These are phyloP conservation scores for Wickerhamiella azyma DNA, from an alignment of 805 yeast genomes.

Conservation along the genomic window DNA sequence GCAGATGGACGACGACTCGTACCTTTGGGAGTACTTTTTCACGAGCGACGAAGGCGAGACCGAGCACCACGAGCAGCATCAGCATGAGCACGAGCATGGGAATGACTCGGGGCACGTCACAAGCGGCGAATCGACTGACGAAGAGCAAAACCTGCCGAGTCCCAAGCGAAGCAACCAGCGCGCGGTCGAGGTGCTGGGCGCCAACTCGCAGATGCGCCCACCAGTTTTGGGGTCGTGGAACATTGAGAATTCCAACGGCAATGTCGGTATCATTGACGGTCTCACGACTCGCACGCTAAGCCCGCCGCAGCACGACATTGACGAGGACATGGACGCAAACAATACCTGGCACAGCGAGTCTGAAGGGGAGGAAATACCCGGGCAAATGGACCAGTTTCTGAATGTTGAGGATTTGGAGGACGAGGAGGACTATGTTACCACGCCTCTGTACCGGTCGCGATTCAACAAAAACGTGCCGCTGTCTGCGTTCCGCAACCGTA, in stretches of 20 bases:
- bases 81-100: constrained; percentile 9
- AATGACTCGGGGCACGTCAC: not conserved
- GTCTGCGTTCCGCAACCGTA: constrained; percentile 82
- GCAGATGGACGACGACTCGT: constrained; percentile 52
- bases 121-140: constrained; percentile 82
- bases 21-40: constrained; percentile 64
- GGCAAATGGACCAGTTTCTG: constrained; percentile 64
- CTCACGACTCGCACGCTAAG: constrained; percentile 71
- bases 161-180: constrained; percentile 56
- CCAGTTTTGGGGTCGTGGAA: constrained; percentile 85
- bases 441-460: constrained; percentile 26
- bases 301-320: constrained; percentile 28
- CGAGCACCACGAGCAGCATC: constrained; percentile 19
- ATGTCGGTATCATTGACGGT: constrained; percentile 92
- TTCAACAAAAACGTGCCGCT: constrained; percentile 46
- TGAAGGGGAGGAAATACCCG: constrained; percentile 27
- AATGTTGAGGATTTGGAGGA: constrained; percentile 63
- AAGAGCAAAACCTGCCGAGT: constrained; percentile 70
- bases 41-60: constrained; percentile 29
- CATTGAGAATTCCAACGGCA: constrained; percentile 56
- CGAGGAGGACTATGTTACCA: constrained; percentile 17
- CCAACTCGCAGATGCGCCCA: constrained; percentile 75
- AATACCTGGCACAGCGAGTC: constrained; percentile 24
- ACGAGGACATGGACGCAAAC: constrained; percentile 2
- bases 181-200: constrained; percentile 84